phyloP scores from a whole-genome alignment of 2,329 filamentous ascomycete genomes.

The Westerdykella ornata region DNA sequence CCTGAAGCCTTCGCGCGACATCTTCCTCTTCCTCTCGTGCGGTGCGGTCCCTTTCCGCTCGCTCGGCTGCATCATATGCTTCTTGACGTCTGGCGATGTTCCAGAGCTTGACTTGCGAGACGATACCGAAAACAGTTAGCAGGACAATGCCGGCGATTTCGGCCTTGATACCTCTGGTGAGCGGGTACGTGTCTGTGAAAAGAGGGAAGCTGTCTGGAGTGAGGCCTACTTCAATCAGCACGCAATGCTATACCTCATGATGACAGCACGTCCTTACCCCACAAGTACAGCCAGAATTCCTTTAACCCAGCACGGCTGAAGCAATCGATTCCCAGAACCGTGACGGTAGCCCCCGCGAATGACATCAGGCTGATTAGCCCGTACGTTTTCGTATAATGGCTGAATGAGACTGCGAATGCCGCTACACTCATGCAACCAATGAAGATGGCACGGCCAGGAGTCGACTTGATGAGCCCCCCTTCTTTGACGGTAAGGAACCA shows the following conservation, averaged over 20 bases:
- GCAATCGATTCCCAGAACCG: constrained; percentile 82
- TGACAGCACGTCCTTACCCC: constrained; percentile 49
- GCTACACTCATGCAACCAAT: constrained; percentile 65
- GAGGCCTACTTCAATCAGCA: constrained; percentile 44
- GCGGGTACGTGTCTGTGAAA: constrained; percentile 68
- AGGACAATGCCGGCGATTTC: constrained; percentile 75
- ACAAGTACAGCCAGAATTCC: constrained; percentile 93
- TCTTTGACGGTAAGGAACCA: constrained; percentile 76
- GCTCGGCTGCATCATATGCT: constrained; percentile 41
- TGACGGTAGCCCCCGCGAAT: constrained; percentile 72
- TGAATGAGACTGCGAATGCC: constrained; percentile 64
- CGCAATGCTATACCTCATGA: not conserved
- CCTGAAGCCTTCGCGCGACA: constrained; percentile 60
- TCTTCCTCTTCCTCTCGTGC: constrained; percentile 62
- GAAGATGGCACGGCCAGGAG: constrained; percentile 62
- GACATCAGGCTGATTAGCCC: constrained; percentile 69
- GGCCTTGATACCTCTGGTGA: constrained; percentile 79
- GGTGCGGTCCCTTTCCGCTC: constrained; percentile 50
- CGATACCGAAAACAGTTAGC: constrained; percentile 64
- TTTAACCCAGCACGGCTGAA: constrained; percentile 85
- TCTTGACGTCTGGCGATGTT: constrained; percentile 59
- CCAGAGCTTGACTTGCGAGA: constrained; percentile 84
- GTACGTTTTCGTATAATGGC: constrained; percentile 68
- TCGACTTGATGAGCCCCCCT: constrained; percentile 64
- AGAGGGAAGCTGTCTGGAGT: constrained; percentile 74